phyloP scores from a whole-genome alignment of 768 basidiomycete genomes.

The Tulasnella sp. region DNA sequence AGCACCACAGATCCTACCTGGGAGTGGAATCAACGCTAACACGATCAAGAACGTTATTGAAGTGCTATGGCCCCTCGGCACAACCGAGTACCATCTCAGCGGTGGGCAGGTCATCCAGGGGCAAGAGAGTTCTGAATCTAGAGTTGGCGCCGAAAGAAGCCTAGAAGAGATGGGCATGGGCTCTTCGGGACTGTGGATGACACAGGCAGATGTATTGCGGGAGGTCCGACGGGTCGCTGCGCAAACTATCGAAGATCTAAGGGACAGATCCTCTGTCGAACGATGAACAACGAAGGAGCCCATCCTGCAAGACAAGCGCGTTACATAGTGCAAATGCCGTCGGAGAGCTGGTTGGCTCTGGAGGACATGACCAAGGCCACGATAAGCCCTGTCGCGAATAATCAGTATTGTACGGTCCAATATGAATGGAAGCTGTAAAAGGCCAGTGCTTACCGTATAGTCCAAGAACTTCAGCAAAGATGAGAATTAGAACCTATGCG shows the following conservation, averaged over 20 bases:
- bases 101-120: conserved; percentile 58
- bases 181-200: conserved; percentile 66
- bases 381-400: conserved; percentile 32
- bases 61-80: conserved; percentile 46
- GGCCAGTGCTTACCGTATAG: not conserved
- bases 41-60: conserved; percentile 47
- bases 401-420: not conserved
- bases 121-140: conserved; percentile 43
- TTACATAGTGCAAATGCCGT: not conserved
- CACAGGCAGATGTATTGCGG: conserved; percentile 45
- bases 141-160: conserved; percentile 16
- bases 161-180: conserved; percentile 42
- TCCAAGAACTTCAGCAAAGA: conserved; percentile 68
- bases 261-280: not conserved
- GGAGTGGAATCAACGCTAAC: conserved; percentile 60
- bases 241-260: not conserved
- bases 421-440: not conserved
- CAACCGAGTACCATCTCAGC: conserved; percentile 67
- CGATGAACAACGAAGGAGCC: not conserved
- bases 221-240: conserved; percentile 17
- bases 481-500: conserved; percentile 85
- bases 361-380: conserved; percentile 41
- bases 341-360: conserved; percentile 19
- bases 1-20: conserved; percentile 49
- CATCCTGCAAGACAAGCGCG: not conserved